phyloP scores from a whole-genome alignment of 805 yeast species.

The Nakazawaea ambrosiae region DNA sequence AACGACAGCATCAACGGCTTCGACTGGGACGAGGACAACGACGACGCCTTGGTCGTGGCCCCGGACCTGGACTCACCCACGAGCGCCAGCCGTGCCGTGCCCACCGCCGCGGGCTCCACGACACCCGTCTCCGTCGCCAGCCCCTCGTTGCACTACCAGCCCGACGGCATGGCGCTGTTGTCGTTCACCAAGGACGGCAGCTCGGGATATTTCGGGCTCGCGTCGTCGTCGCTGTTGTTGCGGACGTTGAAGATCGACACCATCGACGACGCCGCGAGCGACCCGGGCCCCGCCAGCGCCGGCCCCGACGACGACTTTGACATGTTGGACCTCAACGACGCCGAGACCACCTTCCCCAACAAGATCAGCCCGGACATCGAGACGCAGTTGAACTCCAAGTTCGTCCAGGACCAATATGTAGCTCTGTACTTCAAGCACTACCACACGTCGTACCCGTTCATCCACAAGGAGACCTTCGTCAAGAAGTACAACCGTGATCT shows the following conservation, averaged over 20 bases:
- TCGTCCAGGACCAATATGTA: conserved; percentile 20
- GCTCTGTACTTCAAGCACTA: conserved; percentile 49
- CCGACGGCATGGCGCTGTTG: conserved; percentile 63
- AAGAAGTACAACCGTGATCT: conserved; percentile 35
- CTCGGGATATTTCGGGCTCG: conserved; percentile 57
- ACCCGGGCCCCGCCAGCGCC: conserved; percentile 3
- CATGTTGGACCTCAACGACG: conserved; percentile 14
- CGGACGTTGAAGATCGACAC: conserved; percentile 34
- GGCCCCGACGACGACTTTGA: conserved; percentile 13
- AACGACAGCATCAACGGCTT: conserved; percentile 36
- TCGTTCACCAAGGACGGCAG: conserved; percentile 39
- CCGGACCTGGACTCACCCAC: neutral
- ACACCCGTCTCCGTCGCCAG: neutral
- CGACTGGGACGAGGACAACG: conserved; percentile 54
- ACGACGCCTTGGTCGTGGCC: conserved; percentile 10
- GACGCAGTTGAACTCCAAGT: conserved; percentile 14
- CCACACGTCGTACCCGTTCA: conserved; percentile 56
- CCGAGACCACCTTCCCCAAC: conserved; percentile 1
- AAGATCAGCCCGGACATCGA: conserved; percentile 12
- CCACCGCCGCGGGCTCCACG: neutral
- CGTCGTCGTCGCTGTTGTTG: conserved; percentile 50
- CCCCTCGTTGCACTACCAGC: conserved; percentile 8
- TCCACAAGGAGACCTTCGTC: conserved; percentile 48
- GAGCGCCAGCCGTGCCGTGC: neutral
- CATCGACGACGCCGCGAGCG: conserved; percentile 18